A percentile compares a stretch with the other conserved stretches of the same genome.
Conservation (phyloP, 345 rosid genomes). For the Citropsis articulata region DNA sequence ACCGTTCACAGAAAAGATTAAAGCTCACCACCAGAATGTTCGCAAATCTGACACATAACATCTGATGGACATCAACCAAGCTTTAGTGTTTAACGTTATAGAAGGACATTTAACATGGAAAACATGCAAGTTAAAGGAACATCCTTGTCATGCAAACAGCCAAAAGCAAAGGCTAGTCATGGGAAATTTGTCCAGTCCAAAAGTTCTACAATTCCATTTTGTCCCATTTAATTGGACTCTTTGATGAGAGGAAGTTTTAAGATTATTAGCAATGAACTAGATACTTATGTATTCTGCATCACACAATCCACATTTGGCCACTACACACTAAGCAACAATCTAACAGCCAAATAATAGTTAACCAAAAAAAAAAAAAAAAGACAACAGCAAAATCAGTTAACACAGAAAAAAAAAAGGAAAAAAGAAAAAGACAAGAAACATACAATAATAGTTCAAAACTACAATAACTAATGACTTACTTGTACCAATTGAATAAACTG, state of each 20-base stretch:
- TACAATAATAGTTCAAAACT: neutral
- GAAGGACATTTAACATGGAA: neutral
- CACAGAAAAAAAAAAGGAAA: neutral
- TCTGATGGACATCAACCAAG: neutral
- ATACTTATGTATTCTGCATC: neutral
- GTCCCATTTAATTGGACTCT: neutral
- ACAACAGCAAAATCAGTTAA: neutral
- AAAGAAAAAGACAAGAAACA: neutral
- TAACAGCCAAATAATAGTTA: neutral
- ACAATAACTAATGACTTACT: slow-evolving; percentile 56
- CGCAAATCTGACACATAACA: neutral
- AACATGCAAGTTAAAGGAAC: neutral
- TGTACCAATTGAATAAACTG: slow-evolving; percentile 95
- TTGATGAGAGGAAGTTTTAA: neutral
- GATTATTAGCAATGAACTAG: neutral
- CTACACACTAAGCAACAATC: neutral
- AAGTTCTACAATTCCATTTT: neutral
- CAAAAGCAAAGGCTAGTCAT: neutral
- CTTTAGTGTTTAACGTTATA: neutral
- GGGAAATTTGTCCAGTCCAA: neutral
- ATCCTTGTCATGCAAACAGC: neutral
- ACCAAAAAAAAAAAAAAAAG: neutral
- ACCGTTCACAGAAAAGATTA: neutral
- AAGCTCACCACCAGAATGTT: neutral
- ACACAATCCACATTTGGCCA: neutral